Conservation (phyloP, 805 yeast species). For the Blastobotrys mokoenaii region DNA sequence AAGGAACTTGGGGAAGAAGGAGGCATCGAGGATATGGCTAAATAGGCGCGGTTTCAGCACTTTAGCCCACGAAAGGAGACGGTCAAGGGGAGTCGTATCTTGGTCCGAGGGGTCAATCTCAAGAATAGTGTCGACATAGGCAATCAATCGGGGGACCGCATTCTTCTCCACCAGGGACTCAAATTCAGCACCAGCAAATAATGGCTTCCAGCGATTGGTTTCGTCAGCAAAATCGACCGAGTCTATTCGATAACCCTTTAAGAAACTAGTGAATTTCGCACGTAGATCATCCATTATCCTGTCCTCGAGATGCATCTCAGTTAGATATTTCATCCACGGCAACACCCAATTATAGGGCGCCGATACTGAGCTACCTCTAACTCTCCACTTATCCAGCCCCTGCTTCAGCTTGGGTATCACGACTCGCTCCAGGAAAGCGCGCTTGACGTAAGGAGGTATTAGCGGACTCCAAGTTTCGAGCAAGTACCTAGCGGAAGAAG, state of each 20-base stretch:
- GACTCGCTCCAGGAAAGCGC: slow-evolving; percentile 24
- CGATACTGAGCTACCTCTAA: slow-evolving; percentile 1
- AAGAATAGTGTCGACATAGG: slow-evolving; percentile 14
- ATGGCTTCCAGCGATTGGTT: slow-evolving; percentile 10
- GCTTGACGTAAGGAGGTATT: slow-evolving; percentile 26
- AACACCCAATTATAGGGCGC: slow-evolving; percentile 29
- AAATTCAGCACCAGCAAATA: slow-evolving; percentile 11
- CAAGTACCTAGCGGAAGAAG: slow-evolving; percentile 33
- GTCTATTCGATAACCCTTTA: slow-evolving; percentile 10
- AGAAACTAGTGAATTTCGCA: slow-evolving; percentile 17
- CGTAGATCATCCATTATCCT: slow-evolving; percentile 19
- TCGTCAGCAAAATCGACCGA: slow-evolving; percentile 9
- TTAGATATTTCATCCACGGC: slow-evolving; percentile 32
- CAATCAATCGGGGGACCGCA: slow-evolving; percentile 12
- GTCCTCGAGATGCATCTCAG: slow-evolving; percentile 7
- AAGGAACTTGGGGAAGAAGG: slow-evolving; percentile 35
- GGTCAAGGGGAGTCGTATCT: slow-evolving; percentile 14
- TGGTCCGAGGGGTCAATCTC: slow-evolving; percentile 25
- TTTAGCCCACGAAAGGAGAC: slow-evolving; percentile 22
- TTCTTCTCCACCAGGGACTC: slow-evolving; percentile 10
- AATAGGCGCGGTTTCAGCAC: slow-evolving; percentile 16
- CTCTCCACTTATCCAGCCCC: slow-evolving; percentile 33
- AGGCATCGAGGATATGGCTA: slow-evolving; percentile 26
- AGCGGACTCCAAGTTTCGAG: slow-evolving; percentile 36
- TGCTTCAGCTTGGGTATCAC: slow-evolving; percentile 33